These are phyloP conservation scores for Kodamaea kaohsiungensis DNA, from an alignment of 805 yeast genomes.

Conservation along the genomic window DNA sequence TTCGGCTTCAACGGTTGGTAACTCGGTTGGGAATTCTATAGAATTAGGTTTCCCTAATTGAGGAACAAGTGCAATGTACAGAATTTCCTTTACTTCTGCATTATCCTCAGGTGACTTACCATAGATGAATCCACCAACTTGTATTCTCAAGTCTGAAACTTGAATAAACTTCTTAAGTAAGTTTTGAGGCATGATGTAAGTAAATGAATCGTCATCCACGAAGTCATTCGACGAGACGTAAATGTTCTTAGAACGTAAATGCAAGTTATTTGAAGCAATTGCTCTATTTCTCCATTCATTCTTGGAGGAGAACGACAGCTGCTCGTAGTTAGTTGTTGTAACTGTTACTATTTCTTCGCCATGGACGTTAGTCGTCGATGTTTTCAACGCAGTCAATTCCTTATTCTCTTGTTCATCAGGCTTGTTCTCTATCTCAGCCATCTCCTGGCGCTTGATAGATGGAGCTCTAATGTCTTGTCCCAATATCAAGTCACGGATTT, in stretches of 20 bases:
- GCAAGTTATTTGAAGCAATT: conserved; percentile 70
- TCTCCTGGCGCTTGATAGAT: conserved; percentile 79
- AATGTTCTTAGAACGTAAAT: conserved; percentile 68
- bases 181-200: conserved; percentile 83
- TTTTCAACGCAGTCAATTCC: conserved; percentile 73
- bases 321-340: conserved; percentile 87
- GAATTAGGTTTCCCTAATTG: conserved; percentile 76
- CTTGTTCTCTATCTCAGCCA: conserved; percentile 66
- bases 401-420: conserved; percentile 43
- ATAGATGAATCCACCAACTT: conserved; percentile 77
- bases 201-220: conserved; percentile 49
- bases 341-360: conserved; percentile 96
- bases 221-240: conserved; percentile 67
- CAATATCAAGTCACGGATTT: conserved; percentile 87
- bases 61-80: conserved; percentile 76
- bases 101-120: conserved; percentile 80
- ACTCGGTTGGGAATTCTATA: conserved; percentile 57
- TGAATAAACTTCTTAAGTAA: conserved; percentile 73
- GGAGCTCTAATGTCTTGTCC: conserved; percentile 95
- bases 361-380: conserved; percentile 84
- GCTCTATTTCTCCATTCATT: conserved; percentile 93
- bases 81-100: conserved; percentile 72
- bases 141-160: conserved; percentile 77
- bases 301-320: conserved; percentile 75
- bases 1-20: conserved; percentile 41